phyloP scores from a whole-genome alignment of 208 protist species.

The Trypanosoma scelopori region DNA sequence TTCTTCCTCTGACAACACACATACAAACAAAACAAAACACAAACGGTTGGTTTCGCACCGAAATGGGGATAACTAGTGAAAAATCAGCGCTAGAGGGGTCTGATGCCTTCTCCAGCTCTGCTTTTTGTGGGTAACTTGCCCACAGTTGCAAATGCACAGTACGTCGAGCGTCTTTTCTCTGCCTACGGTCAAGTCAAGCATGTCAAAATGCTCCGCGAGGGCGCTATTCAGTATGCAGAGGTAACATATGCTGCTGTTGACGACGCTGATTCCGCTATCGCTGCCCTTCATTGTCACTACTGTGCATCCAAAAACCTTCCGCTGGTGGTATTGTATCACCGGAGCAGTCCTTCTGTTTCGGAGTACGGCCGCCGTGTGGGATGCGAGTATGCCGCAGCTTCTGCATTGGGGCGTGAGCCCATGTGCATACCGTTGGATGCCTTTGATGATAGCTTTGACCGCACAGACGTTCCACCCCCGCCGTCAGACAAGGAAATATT shows the following conservation, averaged over 20 bases:
- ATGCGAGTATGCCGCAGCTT: conserved; percentile 52
- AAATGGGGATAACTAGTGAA: neutral
- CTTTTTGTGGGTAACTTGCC: conserved; percentile 84
- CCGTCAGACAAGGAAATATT: conserved; percentile 61
- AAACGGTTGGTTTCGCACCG: too few relatives aligned
- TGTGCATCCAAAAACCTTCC: conserved; percentile 61
- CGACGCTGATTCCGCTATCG: conserved; percentile 78
- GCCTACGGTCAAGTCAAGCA: conserved; percentile 70
- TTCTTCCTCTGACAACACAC: too few relatives aligned
- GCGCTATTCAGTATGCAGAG: conserved; percentile 57
- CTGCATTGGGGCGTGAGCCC: conserved; percentile 53
- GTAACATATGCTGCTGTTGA: conserved; percentile 68
- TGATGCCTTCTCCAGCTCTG: conserved; percentile 28
- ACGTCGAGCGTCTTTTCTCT: conserved; percentile 82
- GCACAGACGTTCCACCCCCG: conserved; percentile 52
- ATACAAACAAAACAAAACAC: too few relatives aligned
- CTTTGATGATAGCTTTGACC: conserved; percentile 63
- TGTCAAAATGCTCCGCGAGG: conserved; percentile 61
- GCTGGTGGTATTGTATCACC: conserved; percentile 82
- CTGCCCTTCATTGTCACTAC: conserved; percentile 83
- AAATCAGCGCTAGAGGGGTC: neutral
- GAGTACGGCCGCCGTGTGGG: conserved; percentile 70
- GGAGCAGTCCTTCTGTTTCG: conserved; percentile 56
- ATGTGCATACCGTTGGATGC: conserved; percentile 45
- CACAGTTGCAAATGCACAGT: conserved; percentile 70